Evolutionary conservation across 2,329 filamentous ascomycete genomes (phyloP).

Genomic region (Ophiostoma sp.): DNA sequence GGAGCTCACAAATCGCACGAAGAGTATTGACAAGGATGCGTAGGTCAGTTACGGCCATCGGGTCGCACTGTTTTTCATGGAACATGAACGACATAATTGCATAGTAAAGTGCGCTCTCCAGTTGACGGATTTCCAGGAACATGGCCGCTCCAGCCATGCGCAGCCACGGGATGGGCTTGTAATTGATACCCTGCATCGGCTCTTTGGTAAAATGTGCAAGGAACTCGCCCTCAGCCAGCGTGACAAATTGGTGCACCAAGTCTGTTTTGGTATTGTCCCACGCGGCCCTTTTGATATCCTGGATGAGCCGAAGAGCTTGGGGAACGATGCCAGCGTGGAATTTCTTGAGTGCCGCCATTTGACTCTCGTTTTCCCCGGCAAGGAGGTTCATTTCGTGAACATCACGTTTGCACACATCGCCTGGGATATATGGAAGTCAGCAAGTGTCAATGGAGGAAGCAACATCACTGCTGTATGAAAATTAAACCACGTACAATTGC

Average conservation of each 20-base stretch:
- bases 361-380: not conserved
- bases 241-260: not conserved
- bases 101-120: conserved; percentile 21
- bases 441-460: not conserved
- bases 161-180: conserved; percentile 22
- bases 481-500: not conserved
- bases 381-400: not conserved
- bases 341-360: not conserved
- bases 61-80: not conserved
- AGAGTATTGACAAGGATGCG: conserved; percentile 19
- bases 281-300: not conserved
- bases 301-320: conserved; percentile 3
- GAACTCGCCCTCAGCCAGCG: conserved; percentile 17
- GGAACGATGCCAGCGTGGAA: conserved; percentile 15
- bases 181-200: not conserved
- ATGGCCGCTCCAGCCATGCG: conserved; percentile 20
- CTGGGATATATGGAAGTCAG: not conserved
- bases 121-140: conserved; percentile 15
- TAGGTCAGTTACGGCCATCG: conserved; percentile 11
- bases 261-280: conserved; percentile 5
- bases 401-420: conserved; percentile 3
- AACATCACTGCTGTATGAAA: not conserved
- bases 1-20: conserved; percentile 9
- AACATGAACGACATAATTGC: conserved; percentile 9
- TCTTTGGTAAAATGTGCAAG: not conserved